Conservation (phyloP, 2,329 filamentous ascomycete genomes). For the Fusarium concolor region DNA sequence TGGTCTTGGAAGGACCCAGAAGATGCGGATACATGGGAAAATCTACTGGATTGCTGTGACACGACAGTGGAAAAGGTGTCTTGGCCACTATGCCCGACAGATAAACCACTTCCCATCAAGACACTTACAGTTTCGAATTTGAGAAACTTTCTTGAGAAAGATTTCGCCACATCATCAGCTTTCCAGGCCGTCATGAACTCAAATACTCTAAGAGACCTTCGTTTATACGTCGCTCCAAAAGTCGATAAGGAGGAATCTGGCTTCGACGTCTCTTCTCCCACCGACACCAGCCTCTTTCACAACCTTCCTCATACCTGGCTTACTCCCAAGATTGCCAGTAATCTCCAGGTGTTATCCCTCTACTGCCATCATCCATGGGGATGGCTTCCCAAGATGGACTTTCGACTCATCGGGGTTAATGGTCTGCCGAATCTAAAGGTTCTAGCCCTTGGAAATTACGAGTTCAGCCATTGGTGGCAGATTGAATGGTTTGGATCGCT, state of each 20-base stretch:
- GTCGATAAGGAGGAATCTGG: background rate
- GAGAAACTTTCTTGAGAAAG: background rate
- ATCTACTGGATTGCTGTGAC: too few species aligned
- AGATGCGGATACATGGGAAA: too few species aligned
- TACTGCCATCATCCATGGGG: slow-evolving; percentile 53
- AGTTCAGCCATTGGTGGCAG: slow-evolving; percentile 58
- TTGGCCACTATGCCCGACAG: background rate
- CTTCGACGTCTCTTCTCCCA: too few species aligned
- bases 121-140: slow-evolving; percentile 14
- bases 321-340: slow-evolving; percentile 16
- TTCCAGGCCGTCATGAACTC: background rate
- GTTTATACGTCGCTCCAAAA: background rate
- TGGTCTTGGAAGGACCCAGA: background rate
- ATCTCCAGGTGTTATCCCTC: slow-evolving; percentile 53
- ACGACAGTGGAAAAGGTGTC: too few species aligned
- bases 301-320: slow-evolving; percentile 32
- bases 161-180: background rate
- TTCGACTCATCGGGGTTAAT: slow-evolving; percentile 32
- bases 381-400: slow-evolving; percentile 54
- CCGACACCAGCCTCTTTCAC: background rate
- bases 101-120: background rate
- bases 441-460: slow-evolving; percentile 54
- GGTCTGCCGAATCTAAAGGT: slow-evolving; percentile 53
- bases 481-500: slow-evolving; percentile 58
- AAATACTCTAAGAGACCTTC: background rate